A percentile compares a stretch with the other conserved stretches of the same genome.
These are phyloP conservation scores for Penicillium sp. DNA, from an alignment of 2,329 filamentous ascomycete species.

Conservation along the genomic window DNA sequence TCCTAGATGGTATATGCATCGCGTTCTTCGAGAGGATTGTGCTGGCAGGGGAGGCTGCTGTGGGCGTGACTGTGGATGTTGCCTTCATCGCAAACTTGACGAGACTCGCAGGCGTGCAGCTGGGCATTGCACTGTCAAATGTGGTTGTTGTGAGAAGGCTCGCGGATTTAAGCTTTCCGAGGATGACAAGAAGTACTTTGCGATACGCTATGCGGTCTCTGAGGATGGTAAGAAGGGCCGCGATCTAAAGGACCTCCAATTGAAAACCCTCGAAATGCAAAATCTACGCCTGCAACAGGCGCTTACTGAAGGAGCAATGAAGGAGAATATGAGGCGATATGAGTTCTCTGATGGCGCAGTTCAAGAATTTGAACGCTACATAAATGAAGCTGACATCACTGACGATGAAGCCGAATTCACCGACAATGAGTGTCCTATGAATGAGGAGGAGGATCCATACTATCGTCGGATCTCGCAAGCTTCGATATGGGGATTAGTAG, in stretches of 20 bases:
- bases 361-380: not conserved
- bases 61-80: conserved; percentile 8
- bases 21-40: conserved; percentile 5
- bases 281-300: not conserved
- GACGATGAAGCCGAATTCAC: not conserved
- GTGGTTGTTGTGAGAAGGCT: conserved; percentile 3
- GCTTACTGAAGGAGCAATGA: no score
- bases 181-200: not conserved
- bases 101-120: not conserved
- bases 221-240: not conserved
- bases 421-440: not conserved
- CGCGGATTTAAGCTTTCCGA: not conserved
- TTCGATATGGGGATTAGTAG: not conserved
- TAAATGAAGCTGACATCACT: not conserved
- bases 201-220: not conserved
- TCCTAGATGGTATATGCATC: conserved; percentile 11
- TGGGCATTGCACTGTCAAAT: conserved; percentile 11
- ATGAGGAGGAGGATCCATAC: not conserved
- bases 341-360: not conserved
- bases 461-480: not conserved
- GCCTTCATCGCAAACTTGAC: not conserved
- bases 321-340: not conserved
- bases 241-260: not conserved
- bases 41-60: conserved; percentile 3
- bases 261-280: not conserved